Evolutionary conservation across 139 green algal genomes (phyloP).

Genomic region (Penium margaritaceum): DNA sequence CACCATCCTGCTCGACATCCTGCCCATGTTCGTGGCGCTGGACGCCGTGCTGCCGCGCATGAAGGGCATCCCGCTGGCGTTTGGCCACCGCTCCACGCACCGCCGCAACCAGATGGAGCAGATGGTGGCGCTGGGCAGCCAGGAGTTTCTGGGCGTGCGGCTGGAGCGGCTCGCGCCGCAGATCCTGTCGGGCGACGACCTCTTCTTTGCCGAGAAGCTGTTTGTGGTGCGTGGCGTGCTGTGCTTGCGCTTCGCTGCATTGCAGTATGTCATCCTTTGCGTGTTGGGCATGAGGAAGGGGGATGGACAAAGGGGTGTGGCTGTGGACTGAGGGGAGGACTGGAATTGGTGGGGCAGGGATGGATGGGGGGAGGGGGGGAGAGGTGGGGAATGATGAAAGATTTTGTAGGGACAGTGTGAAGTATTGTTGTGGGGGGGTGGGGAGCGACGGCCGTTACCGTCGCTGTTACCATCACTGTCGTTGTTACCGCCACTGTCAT

Average conservation of each 20-base stretch:
- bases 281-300: too few relatives aligned
- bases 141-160: constrained; percentile 17
- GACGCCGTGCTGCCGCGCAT: constrained; percentile 4
- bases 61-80: constrained; percentile 13
- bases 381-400: neutral
- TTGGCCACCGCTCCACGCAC: constrained; percentile 9
- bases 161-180: constrained; percentile 21
- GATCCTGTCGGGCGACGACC: constrained; percentile 5
- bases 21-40: neutral
- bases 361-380: neutral
- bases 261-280: too few relatives aligned
- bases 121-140: constrained; percentile 8
- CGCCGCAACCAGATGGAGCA: constrained; percentile 20
- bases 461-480: too few relatives aligned
- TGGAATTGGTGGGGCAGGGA: too few relatives aligned
- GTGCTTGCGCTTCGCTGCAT: too few relatives aligned
- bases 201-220: constrained; percentile 26
- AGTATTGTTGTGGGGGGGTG: too few relatives aligned
- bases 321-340: neutral
- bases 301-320: too few relatives aligned
- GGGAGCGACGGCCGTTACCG: too few relatives aligned
- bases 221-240: constrained; percentile 12
- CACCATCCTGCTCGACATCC: neutral
- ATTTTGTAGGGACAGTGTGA: too few relatives aligned
- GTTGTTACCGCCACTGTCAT: too few relatives aligned